These are phyloP conservation scores for Sporothrix schenckii DNA, from an alignment of 2,329 filamentous ascomycete genomes.

Conservation along the genomic window DNA sequence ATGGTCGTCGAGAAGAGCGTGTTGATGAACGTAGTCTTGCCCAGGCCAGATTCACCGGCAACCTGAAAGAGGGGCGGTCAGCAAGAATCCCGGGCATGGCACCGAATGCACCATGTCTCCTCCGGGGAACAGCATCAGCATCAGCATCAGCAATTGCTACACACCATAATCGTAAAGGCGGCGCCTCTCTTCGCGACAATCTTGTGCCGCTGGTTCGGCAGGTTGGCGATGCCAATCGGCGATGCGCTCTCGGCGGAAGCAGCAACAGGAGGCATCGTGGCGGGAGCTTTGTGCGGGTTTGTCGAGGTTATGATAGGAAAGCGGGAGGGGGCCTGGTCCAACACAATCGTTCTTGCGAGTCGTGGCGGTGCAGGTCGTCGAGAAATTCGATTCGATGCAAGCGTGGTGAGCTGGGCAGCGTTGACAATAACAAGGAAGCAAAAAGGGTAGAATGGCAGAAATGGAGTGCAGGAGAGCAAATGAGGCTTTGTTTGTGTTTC, in stretches of 20 bases:
- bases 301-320: constrained; percentile 28
- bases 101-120: neutral
- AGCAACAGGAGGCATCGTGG: constrained; percentile 58
- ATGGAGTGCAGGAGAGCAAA: constrained; percentile 22
- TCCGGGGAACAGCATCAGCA: too few relatives aligned
- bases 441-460: constrained; percentile 16
- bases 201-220: constrained; percentile 75
- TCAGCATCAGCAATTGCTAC: constrained; percentile 37
- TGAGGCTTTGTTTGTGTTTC: constrained; percentile 34
- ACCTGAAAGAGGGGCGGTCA: constrained; percentile 59
- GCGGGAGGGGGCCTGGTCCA: neutral
- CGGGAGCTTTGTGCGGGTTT: constrained; percentile 36
- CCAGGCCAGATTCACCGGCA: constrained; percentile 95
- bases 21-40: constrained; percentile 99
- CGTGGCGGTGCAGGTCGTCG: constrained; percentile 10
- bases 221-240: constrained; percentile 73
- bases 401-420: constrained; percentile 9
- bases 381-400: constrained; percentile 11
- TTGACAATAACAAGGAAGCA: constrained; percentile 6
- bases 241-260: constrained; percentile 63
- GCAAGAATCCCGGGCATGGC: neutral
- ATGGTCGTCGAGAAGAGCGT: constrained; percentile 99
- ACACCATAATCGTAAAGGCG: constrained; percentile 98
- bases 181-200: constrained; percentile 84
- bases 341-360: neutral